Percentiles rank a stretch among this genome's conserved stretches.
phyloP scores from a whole-genome alignment of 768 basidiomycete species.

The Tylopilus rubrobrunneus region DNA sequence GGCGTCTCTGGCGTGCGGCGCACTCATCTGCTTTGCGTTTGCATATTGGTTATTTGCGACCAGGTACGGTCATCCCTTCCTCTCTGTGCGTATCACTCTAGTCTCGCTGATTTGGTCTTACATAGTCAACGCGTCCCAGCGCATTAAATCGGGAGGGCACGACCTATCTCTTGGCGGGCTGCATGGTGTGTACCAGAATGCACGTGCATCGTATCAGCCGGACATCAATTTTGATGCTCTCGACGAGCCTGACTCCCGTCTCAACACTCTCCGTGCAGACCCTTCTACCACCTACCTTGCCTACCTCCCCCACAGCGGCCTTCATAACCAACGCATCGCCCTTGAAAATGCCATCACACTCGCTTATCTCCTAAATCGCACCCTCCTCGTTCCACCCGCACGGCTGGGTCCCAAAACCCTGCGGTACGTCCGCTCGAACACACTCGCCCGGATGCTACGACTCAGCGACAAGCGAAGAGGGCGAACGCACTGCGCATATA shows the following conservation, averaged over 20 bases:
- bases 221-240: constrained; percentile 29
- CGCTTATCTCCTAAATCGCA: constrained; percentile 65
- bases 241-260: constrained; percentile 20
- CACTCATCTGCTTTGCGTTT: constrained; percentile 49
- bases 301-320: constrained; percentile 80
- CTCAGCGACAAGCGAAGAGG: constrained; percentile 48
- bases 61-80: constrained; percentile 45
- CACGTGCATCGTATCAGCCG: neutral
- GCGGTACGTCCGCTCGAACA: constrained; percentile 55
- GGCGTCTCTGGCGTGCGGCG: constrained; percentile 43
- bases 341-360: constrained; percentile 83
- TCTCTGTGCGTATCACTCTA: constrained; percentile 12
- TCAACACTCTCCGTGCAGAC: constrained; percentile 12
- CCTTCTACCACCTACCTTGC: constrained; percentile 50
- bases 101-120: constrained; percentile 17
- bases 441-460: constrained; percentile 40
- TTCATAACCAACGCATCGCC: constrained; percentile 84
- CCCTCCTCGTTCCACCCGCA: constrained; percentile 73
- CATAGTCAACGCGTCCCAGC: constrained; percentile 20
- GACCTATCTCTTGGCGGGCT: neutral
- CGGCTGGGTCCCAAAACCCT: constrained; percentile 60
- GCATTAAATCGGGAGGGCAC: neutral
- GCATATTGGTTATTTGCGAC: constrained; percentile 64
- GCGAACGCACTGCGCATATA: constrained; percentile 45
- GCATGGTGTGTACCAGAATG: neutral